Evolutionary conservation across 345 rosid species (phyloP), one percentile per base, ranked within the genome.

Genomic region (Ceriops decandra): DNA sequence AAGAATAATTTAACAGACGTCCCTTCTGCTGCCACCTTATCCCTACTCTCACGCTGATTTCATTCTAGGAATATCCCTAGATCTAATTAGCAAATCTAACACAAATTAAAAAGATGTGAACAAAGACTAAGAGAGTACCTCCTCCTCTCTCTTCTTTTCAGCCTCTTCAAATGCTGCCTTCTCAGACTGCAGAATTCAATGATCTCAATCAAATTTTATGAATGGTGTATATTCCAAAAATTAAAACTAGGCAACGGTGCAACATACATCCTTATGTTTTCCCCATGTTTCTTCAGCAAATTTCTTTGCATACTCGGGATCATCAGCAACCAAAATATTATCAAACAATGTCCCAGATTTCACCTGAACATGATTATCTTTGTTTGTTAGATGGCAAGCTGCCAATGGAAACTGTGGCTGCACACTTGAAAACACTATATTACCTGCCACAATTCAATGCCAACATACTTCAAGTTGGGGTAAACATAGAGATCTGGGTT

Each of bases 371-470:
- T 5, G 11, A 68, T 47, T 31, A 42, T 20, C 27, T 36, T 21
- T 7, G 26, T 22, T 52, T 21, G n/a, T 72, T 17, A 27, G 60
- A 31, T 7, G 22, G n/a, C 38, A 53, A 59, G 30, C 26, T 15
- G 15, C 57, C 9, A 6, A 38, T 26, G 47, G 8, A 13, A 26
- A 31, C 21, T 16, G 66, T 26, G 22, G 19, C 4, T 28, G 63
- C 5, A 64, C 11, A 15, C 31, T 68, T 0, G 56, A 10, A 32
- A 59, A 58, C 27, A 67, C 46, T 60, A 64, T 63, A 38, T 42
- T 82, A 93, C 97, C 98, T 95, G 98, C 99, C 99, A 95, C 85
- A 95, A 74, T 63, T 95, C 99, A 69, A 95, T 69, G 47, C 99
- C 99, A 47, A 92, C 98, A 78, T 95, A 87, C 81, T 90, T 92